Evolutionary conservation across 2,329 filamentous ascomycete genomes (phyloP).

Genomic region (Hortaea werneckii): DNA sequence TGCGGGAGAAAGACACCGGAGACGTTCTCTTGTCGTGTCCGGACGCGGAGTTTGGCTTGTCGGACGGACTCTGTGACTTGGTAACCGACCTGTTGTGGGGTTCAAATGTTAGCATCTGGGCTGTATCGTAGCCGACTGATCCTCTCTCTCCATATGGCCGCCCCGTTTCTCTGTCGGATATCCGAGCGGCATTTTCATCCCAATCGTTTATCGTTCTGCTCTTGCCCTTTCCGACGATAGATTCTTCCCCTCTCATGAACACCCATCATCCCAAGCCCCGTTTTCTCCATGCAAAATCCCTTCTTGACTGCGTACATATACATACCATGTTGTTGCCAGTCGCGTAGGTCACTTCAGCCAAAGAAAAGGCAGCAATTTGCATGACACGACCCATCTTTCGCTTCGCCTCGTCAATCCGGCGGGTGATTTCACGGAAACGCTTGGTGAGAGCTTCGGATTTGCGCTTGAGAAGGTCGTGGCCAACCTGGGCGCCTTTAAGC

Average conservation of each 20-base stretch:
- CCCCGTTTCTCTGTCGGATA: too few species aligned
- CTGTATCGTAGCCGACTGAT: too few species aligned
- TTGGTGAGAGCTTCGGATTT: slow-evolving; percentile 98
- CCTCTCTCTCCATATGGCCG: too few species aligned
- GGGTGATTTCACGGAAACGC: slow-evolving; percentile 72
- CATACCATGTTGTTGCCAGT: slow-evolving; percentile 67
- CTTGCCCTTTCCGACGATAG: too few species aligned
- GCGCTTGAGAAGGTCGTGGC: slow-evolving; percentile 88
- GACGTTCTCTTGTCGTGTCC: slow-evolving; percentile 96
- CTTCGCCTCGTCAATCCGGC: slow-evolving; percentile 96
- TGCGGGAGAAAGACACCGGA: slow-evolving; percentile 89
- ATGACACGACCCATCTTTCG: slow-evolving; percentile 99
- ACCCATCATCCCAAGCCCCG: too few species aligned
- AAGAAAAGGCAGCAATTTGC: slow-evolving; percentile 96
- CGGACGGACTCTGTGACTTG: slow-evolving; percentile 96
- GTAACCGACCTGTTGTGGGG: slow-evolving; percentile 52
- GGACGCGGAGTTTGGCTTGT: slow-evolving; percentile 81
- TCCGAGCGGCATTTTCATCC: too few species aligned
- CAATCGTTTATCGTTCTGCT: too few species aligned
- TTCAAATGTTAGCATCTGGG: too few species aligned
- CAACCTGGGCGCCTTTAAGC: slow-evolving; percentile 68
- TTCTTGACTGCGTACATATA: too few species aligned
- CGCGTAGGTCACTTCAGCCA: slow-evolving; percentile 95
- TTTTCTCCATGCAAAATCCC: too few species aligned
- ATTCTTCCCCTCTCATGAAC: too few species aligned